A percentile compares a stretch with the other conserved stretches of the same genome.
Evolutionary conservation across 345 rosid genomes (phyloP).

Genomic region (Citrus mangshanensis): DNA sequence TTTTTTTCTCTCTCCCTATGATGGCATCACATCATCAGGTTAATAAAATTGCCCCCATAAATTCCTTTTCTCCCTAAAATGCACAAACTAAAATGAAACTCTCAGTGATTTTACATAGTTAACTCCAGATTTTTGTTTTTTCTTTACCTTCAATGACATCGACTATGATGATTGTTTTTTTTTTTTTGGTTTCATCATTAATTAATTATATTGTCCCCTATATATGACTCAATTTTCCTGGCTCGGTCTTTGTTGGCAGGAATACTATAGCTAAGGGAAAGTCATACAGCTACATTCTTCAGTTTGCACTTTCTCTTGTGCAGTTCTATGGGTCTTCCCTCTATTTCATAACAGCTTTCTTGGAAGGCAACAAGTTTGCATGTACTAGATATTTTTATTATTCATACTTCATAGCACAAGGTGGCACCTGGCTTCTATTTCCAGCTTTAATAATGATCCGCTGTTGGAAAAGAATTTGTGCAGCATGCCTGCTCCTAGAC

Average conservation of each 20-base stretch:
- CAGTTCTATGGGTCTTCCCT: constrained; percentile 86
- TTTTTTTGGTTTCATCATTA: too few species aligned
- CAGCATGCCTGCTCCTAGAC: constrained; percentile 31
- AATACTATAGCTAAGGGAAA: constrained; percentile 74
- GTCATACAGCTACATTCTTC: constrained; percentile 77
- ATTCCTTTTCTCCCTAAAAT: too few species aligned
- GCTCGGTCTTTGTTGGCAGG: constrained; percentile 25
- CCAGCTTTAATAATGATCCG: constrained; percentile 61
- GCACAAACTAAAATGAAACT: too few species aligned
- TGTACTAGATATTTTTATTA: constrained; percentile 53
- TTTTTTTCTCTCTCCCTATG: too few species aligned
- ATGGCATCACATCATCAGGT: too few species aligned
- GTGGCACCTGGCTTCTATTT: constrained; percentile 67
- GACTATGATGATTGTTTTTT: too few species aligned
- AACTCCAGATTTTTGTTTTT: too few species aligned
- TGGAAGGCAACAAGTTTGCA: constrained; percentile 88
- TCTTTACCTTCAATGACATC: too few species aligned
- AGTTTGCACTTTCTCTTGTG: constrained; percentile 74
- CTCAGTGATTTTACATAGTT: too few species aligned
- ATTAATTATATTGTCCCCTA: too few species aligned
- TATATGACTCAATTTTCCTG: too few species aligned
- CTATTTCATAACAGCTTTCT: constrained; percentile 69
- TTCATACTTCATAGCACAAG: constrained; percentile 63
- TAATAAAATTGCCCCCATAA: too few species aligned
- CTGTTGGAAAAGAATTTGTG: constrained; percentile 80